Conservation (phyloP, 2,329 filamentous ascomycete genomes). For the Domatiomyces catenatus region DNA sequence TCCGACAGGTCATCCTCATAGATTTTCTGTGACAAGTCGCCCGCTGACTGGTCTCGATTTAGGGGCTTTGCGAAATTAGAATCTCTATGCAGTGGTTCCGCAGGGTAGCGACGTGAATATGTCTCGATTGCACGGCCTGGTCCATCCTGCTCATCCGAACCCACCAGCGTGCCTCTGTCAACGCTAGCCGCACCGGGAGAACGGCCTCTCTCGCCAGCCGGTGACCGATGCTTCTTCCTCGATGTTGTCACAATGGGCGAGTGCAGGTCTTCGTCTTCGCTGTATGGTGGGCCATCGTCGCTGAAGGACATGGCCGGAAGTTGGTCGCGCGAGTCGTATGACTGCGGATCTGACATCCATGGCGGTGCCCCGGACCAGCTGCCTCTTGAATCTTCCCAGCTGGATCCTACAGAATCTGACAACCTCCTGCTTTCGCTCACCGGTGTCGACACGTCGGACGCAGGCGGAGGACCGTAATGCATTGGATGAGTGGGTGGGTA, state of each 20-base stretch:
- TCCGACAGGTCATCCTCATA: conserved; percentile 5
- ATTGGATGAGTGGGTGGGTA: conserved; percentile 70
- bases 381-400: conserved; percentile 55
- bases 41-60: conserved; percentile 16
- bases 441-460: conserved; percentile 70
- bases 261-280: conserved; percentile 87
- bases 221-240: conserved; percentile 66
- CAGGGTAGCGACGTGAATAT: conserved; percentile 40
- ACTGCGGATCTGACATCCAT: conserved; percentile 20
- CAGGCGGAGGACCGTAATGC: conserved; percentile 81
- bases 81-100: conserved; percentile 39
- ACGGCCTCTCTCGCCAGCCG: conserved; percentile 30
- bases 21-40: conserved; percentile 1
- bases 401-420: conserved; percentile 61
- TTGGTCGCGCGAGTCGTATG: conserved; percentile 43
- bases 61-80: conserved; percentile 39
- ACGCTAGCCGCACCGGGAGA: conserved; percentile 37
- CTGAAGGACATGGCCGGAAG: conserved; percentile 70
- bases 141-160: conserved; percentile 53
- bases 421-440: conserved; percentile 63
- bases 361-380: conserved; percentile 39
- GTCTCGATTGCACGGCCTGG: conserved; percentile 68
- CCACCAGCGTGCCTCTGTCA: conserved; percentile 52
- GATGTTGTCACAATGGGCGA: conserved; percentile 75
- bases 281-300: conserved; percentile 72